These are phyloP conservation scores for Orbilia ellipsospora DNA, from an alignment of 2,329 filamentous ascomycete species.

Conservation along the genomic window DNA sequence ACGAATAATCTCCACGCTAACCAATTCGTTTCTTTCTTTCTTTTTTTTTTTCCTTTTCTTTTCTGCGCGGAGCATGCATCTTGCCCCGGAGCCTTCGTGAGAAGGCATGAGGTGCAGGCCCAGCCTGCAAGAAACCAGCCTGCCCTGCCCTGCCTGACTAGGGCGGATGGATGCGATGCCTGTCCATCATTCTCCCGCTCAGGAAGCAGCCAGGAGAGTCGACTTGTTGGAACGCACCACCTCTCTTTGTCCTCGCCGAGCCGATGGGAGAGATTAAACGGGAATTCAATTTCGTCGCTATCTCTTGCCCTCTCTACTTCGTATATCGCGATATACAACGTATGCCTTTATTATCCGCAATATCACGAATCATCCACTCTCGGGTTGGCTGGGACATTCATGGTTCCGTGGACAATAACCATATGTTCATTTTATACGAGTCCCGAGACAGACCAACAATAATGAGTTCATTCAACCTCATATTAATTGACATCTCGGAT, in stretches of 20 bases:
- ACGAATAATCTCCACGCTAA: too few species aligned
- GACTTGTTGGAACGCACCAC: not conserved
- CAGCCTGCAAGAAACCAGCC: too few species aligned
- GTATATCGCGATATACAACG: not conserved
- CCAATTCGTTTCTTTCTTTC: not conserved
- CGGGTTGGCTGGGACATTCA: not conserved
- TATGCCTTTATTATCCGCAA: not conserved
- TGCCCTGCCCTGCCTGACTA: conserved; percentile 12
- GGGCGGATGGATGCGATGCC: conserved; percentile 13
- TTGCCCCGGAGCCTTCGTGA: conserved; percentile 36
- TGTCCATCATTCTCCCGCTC: conserved; percentile 39
- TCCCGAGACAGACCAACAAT: not conserved
- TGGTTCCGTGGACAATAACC: conserved; percentile 2
- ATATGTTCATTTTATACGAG: not conserved
- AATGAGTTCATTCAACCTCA: not conserved
- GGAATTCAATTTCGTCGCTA: conserved; percentile 3
- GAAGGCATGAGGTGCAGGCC: too few species aligned
- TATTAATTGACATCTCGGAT: not conserved
- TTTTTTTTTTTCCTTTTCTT: conserved; percentile 26
- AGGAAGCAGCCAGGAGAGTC: conserved; percentile 48
- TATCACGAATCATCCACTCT: conserved; percentile 3
- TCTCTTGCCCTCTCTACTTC: not conserved
- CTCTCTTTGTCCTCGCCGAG: not conserved
- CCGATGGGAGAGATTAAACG: conserved; percentile 28
- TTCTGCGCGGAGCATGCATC: conserved; percentile 51